Conservation (phyloP, 2,329 filamentous ascomycete genomes). For the Phialocephala sp. region DNA sequence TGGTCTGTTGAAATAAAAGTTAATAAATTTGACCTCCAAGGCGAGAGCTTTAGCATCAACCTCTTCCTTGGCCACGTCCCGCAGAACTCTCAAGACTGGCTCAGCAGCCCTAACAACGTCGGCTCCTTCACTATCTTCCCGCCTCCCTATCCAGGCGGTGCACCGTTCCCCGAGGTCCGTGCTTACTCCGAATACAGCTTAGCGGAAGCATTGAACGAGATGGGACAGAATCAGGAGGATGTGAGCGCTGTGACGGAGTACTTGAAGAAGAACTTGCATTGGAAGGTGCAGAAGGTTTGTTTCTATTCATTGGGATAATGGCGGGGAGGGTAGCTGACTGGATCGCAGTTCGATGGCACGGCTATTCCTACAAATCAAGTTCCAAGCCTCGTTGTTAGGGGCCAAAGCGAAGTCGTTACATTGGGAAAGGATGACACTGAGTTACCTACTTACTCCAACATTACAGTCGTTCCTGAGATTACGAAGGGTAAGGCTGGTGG, state of each 20-base stretch:
- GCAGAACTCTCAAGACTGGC: constrained; percentile 33
- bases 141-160: constrained; percentile 19
- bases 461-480: constrained; percentile 32
- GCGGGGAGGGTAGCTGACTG: background rate
- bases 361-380: constrained; percentile 24
- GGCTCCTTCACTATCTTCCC: constrained; percentile 37
- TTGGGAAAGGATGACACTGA: constrained; percentile 26
- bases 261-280: constrained; percentile 35
- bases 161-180: constrained; percentile 21
- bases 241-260: constrained; percentile 23
- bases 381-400: constrained; percentile 29
- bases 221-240: constrained; percentile 24
- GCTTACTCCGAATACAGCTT: constrained; percentile 36
- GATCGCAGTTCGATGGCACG: constrained; percentile 32
- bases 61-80: constrained; percentile 37
- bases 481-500: constrained; percentile 32
- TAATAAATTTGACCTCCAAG: constrained; percentile 37
- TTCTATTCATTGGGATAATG: background rate
- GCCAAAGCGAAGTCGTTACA: constrained; percentile 34
- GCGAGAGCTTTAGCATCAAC: constrained; percentile 33
- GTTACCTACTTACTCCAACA: constrained; percentile 35
- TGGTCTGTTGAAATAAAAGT: constrained; percentile 36
- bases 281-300: constrained; percentile 39
- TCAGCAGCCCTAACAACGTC: constrained; percentile 17
- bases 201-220: constrained; percentile 20